Evolutionary conservation across 441 rosid species (phyloP).

Genomic region (California macrophylla): DNA sequence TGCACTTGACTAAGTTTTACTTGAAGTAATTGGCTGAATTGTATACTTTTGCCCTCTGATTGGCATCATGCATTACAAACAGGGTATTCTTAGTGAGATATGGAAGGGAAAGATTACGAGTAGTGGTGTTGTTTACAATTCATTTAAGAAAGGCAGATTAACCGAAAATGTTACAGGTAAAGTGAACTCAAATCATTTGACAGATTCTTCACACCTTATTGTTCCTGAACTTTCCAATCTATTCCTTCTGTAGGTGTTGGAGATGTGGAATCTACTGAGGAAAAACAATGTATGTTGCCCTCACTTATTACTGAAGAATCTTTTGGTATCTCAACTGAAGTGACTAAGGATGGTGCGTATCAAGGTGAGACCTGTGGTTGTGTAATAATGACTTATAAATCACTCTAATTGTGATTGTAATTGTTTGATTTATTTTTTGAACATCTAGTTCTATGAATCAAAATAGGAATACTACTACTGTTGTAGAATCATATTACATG

Average conservation of each 20-base stretch:
- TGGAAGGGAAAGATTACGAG: conserved; percentile 63
- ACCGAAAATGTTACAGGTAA: conserved; percentile 39
- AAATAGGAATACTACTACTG: not conserved
- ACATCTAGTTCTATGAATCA: not conserved
- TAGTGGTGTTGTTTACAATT: conserved; percentile 39
- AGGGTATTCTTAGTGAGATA: conserved; percentile 55
- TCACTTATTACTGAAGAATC: conserved; percentile 22
- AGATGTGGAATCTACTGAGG: conserved; percentile 29
- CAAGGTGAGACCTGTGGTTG: conserved; percentile 13
- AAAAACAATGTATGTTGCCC: conserved; percentile 24
- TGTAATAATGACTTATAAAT: conserved; percentile 17
- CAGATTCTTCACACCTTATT: not conserved
- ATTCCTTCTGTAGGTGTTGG: not conserved
- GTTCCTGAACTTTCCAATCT: not conserved
- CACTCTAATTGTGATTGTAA: conserved; percentile 22
- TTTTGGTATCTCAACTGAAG: conserved; percentile 22
- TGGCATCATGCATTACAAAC: conserved; percentile 6
- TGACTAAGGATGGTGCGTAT: conserved; percentile 22
- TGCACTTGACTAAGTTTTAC: not conserved
- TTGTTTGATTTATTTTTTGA: conserved; percentile 1
- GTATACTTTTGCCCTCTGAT: not conserved
- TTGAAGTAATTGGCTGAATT: not conserved
- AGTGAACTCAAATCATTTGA: not conserved
- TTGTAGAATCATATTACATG: not conserved
- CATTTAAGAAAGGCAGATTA: conserved; percentile 37